Percentiles rank a stretch among this genome's conserved stretches.
Conservation (phyloP, 73 alveolate genomes). For the Paraurostyla sp. region DNA sequence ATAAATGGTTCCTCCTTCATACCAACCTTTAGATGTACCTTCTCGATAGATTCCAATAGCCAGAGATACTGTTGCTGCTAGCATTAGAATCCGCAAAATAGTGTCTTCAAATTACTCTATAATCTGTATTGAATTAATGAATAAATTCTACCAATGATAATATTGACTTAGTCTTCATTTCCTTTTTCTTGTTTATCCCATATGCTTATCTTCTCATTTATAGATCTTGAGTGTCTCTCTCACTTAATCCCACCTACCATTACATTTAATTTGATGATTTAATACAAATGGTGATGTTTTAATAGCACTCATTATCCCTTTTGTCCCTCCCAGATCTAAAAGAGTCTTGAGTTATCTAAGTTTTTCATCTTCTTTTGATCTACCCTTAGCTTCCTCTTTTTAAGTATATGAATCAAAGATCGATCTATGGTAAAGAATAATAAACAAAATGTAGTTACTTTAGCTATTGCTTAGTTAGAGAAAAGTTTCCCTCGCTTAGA, state of each 20-base stretch:
- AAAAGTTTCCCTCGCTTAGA: no score
- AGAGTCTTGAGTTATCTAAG: no score
- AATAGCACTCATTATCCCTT: no score
- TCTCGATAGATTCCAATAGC: conserved; percentile 92
- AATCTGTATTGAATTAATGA: conserved; percentile 14
- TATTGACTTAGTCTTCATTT: neutral
- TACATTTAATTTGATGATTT: neutral
- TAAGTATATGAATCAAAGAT: no score
- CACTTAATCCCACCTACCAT: neutral
- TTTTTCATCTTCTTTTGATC: no score
- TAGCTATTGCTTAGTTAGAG: no score
- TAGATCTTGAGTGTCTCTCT: neutral
- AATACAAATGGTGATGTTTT: neutral
- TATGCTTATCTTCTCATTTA: conserved; percentile 13
- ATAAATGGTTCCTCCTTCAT: conserved; percentile 95
- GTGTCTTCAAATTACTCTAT: conserved; percentile 94
- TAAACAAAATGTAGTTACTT: no score
- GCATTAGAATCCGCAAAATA: conserved; percentile 89
- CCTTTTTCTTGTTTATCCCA: conserved; percentile 51
- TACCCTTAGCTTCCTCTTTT: no score
- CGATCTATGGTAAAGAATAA: no score
- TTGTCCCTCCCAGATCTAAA: no score
- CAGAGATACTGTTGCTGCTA: conserved; percentile 94
- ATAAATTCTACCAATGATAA: neutral
- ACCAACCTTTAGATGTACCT: conserved; percentile 90